Percentiles rank a stretch among this genome's conserved stretches.
These are phyloP conservation scores for Lachancea quebecensis DNA, from an alignment of 805 yeast species.

Conservation along the genomic window DNA sequence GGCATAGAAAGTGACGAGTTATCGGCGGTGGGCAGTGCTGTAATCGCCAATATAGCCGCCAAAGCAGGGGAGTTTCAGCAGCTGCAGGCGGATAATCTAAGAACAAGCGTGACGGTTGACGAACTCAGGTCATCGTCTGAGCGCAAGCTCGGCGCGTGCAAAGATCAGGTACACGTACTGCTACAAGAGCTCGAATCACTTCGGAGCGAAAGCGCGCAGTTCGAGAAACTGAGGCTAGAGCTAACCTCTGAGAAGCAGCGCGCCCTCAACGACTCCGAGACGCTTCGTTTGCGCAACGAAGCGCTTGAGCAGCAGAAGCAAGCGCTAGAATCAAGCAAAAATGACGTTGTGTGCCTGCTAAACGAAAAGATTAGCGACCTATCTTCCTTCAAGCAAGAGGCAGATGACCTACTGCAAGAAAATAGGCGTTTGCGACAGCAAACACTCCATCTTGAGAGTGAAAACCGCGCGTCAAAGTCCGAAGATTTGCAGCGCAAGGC, in stretches of 20 bases:
- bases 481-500: conserved; percentile 27
- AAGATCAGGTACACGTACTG: conserved; percentile 23
- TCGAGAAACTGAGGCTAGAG: conserved; percentile 18
- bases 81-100: conserved; percentile 34
- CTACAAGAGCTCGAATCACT: conserved; percentile 20
- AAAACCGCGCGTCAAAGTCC: conserved; percentile 30
- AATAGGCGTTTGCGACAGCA: conserved; percentile 37
- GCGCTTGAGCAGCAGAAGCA: conserved; percentile 12
- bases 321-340: conserved; percentile 17
- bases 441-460: conserved; percentile 35
- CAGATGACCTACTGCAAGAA: conserved; percentile 12
- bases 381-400: conserved; percentile 17
- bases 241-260: conserved; percentile 9
- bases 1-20: conserved; percentile 25
- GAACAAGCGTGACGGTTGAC: conserved; percentile 36
- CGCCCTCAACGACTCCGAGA: conserved; percentile 8
- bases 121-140: conserved; percentile 32
- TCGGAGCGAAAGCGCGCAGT: conserved; percentile 14
- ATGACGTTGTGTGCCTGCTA: conserved; percentile 20
- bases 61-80: conserved; percentile 32
- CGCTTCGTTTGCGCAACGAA: conserved; percentile 6
- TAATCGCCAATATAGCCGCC: conserved; percentile 25
- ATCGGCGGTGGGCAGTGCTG: conserved; percentile 13
- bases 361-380: conserved; percentile 28
- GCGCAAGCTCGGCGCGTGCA: conserved; percentile 31